Percentiles rank a stretch among this genome's conserved stretches.
These are phyloP conservation scores for Colletotrichum coccodes DNA, from an alignment of 2,329 filamentous ascomycete genomes.

Conservation along the genomic window DNA sequence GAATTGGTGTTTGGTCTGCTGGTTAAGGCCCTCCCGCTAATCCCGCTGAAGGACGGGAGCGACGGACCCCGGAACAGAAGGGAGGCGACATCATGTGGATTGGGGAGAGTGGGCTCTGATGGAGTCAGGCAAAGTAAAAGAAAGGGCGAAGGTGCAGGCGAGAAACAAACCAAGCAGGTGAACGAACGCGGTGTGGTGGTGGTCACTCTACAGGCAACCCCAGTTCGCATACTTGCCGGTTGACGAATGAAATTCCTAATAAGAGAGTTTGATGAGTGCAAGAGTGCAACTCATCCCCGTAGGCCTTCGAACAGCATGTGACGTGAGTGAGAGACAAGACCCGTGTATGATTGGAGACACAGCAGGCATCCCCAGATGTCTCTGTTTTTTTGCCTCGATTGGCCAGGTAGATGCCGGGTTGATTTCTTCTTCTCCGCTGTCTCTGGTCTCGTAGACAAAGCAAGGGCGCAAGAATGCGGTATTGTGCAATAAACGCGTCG, in stretches of 20 bases:
- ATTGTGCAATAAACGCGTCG: neutral
- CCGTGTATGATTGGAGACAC: neutral
- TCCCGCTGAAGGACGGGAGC: neutral
- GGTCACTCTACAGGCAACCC: slow-evolving; percentile 1
- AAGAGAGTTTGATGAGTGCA: neutral
- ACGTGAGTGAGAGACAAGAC: neutral
- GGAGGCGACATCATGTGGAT: slow-evolving; percentile 18
- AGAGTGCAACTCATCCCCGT: neutral
- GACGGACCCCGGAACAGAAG: neutral
- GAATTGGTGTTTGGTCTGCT: neutral
- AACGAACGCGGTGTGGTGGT: slow-evolving; percentile 1
- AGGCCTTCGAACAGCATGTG: neutral
- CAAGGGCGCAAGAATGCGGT: neutral
- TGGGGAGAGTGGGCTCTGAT: slow-evolving; percentile 9
- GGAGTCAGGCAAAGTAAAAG: slow-evolving; percentile 3
- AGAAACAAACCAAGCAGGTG: neutral
- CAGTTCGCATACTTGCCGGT: neutral
- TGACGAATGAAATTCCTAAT: neutral
- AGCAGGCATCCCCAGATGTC: neutral
- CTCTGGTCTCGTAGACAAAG: neutral
- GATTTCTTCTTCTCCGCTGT: neutral
- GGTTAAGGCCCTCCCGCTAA: slow-evolving; percentile 1
- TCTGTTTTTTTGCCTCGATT: slow-evolving; percentile 4
- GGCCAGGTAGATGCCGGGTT: neutral
- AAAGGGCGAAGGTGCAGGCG: neutral